These are phyloP conservation scores for Linderina pennispora DNA, from an alignment of 192 early-diverging fungal species.

Conservation along the genomic window DNA sequence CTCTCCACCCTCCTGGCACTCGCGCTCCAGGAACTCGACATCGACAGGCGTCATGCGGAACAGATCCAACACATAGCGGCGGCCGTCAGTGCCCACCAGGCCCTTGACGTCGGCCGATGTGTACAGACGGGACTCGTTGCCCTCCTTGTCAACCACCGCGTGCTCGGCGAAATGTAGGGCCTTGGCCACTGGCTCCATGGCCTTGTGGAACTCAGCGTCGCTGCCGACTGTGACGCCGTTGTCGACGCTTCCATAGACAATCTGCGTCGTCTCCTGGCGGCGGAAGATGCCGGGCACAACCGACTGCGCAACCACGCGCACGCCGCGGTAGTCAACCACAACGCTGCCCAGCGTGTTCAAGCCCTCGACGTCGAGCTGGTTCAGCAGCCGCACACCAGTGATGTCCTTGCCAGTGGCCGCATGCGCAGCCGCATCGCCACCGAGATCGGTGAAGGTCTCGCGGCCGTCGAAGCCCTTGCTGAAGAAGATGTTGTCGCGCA, in stretches of 20 bases:
- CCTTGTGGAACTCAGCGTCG: conserved; percentile 69
- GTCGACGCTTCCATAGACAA: conserved; percentile 92
- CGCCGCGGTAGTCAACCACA: conserved; percentile 89
- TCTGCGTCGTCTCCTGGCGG: conserved; percentile 63
- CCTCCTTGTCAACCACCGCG: conserved; percentile 62
- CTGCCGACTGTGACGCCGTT: conserved; percentile 67
- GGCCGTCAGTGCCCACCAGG: conserved; percentile 82
- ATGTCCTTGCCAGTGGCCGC: conserved; percentile 94
- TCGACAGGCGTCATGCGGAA: conserved; percentile 90
- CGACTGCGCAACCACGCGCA: conserved; percentile 87
- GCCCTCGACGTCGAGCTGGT: conserved; percentile 69
- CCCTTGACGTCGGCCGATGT: conserved; percentile 92
- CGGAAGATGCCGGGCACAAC: conserved; percentile 87
- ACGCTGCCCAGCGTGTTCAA: conserved; percentile 85
- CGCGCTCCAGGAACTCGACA: conserved; percentile 77
- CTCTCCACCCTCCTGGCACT: conserved; percentile 34
- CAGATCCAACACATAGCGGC: conserved; percentile 89
- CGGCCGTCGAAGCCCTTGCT: conserved; percentile 83
- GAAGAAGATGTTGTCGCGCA: conserved; percentile 97
- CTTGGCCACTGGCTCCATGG: conserved; percentile 64
- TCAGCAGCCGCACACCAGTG: conserved; percentile 75
- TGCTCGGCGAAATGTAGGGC: conserved; percentile 78
- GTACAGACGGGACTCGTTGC: conserved; percentile 56
- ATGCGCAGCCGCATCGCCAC: conserved; percentile 85
- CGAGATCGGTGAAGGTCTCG: conserved; percentile 74